Percentiles rank a stretch among this genome's conserved stretches.
phyloP scores from a whole-genome alignment of 805 yeast genomes.

The Yamadazyma akitaensis region DNA sequence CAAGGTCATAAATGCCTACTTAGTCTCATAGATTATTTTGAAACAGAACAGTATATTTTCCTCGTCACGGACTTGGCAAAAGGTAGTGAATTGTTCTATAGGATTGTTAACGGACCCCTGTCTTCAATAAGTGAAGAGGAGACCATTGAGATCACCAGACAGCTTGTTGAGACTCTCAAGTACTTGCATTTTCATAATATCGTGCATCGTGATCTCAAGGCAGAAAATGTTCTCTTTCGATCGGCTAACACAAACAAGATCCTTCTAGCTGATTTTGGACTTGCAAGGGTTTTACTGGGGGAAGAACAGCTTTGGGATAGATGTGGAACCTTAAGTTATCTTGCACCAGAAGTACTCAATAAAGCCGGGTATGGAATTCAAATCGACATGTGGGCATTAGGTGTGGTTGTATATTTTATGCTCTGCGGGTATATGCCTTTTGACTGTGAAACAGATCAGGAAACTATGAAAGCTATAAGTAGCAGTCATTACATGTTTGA shows the following conservation, averaged over 20 bases:
- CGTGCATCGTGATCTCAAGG: conserved; percentile 70
- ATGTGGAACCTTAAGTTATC: conserved; percentile 73
- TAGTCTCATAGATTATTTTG: conserved; percentile 66
- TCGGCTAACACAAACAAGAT: conserved; percentile 35
- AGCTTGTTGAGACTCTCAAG: conserved; percentile 51
- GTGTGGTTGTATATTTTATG: conserved; percentile 68
- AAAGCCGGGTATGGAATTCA: conserved; percentile 53
- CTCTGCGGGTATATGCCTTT: conserved; percentile 75
- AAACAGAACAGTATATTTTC: conserved; percentile 53
- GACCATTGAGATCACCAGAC: conserved; percentile 47
- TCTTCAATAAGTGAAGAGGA: conserved; percentile 46
- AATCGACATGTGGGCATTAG: conserved; percentile 76
- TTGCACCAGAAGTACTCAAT: conserved; percentile 67
- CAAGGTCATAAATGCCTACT: conserved; percentile 52
- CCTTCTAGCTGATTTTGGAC: conserved; percentile 61
- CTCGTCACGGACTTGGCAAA: conserved; percentile 64
- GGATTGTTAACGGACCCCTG: conserved; percentile 39
- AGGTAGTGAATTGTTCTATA: conserved; percentile 68
- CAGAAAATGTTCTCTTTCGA: conserved; percentile 62
- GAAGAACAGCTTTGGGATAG: conserved; percentile 28
- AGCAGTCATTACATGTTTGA: conserved; percentile 58
- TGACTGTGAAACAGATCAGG: conserved; percentile 67
- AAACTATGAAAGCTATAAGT: conserved; percentile 62
- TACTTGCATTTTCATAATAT: conserved; percentile 58
- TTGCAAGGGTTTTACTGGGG: conserved; percentile 47